Conservation (phyloP, 2,329 filamentous ascomycete genomes). For the Trichophyton benhamiae region DNA sequence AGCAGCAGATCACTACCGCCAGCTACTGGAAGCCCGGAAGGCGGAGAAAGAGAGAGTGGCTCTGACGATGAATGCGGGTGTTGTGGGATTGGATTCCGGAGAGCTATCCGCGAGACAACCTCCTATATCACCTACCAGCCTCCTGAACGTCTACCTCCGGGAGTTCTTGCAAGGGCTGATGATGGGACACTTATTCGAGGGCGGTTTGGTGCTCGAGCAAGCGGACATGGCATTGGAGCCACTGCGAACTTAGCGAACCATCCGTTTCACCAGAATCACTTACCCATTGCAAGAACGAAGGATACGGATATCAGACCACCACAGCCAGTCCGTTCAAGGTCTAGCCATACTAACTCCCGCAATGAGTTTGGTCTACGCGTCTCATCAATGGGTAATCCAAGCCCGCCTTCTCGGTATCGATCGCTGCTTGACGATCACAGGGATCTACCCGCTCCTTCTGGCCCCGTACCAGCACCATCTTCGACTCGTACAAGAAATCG, state of each 20-base stretch:
- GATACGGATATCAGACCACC: background rate
- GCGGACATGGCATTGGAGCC: constrained; percentile 29
- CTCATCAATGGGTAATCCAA: background rate
- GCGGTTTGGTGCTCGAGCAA: constrained; percentile 29
- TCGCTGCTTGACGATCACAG: background rate
- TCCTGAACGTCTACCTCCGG: constrained; percentile 12
- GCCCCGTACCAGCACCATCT: background rate
- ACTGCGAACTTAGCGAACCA: constrained; percentile 21
- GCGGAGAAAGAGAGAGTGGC: background rate
- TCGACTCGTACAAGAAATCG: background rate
- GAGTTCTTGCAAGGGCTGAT: constrained; percentile 25
- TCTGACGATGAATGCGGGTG: background rate
- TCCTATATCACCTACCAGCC: constrained; percentile 15
- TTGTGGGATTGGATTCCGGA: constrained; percentile 13
- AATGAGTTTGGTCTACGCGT: background rate
- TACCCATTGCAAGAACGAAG: constrained; percentile 16
- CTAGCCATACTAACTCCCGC: background rate
- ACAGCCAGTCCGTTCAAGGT: background rate
- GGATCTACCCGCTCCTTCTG: background rate
- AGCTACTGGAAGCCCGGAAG: background rate
- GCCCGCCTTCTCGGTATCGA: background rate
- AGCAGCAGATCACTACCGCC: constrained; percentile 4
- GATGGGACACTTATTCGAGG: constrained; percentile 33
- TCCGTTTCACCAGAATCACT: constrained; percentile 23
- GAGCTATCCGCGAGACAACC: constrained; percentile 23